Percentiles rank a stretch among this genome's conserved stretches.
Evolutionary conservation across 2,329 filamentous ascomycete genomes (phyloP).

Genomic region (Fonsecaea multimorphosa): DNA sequence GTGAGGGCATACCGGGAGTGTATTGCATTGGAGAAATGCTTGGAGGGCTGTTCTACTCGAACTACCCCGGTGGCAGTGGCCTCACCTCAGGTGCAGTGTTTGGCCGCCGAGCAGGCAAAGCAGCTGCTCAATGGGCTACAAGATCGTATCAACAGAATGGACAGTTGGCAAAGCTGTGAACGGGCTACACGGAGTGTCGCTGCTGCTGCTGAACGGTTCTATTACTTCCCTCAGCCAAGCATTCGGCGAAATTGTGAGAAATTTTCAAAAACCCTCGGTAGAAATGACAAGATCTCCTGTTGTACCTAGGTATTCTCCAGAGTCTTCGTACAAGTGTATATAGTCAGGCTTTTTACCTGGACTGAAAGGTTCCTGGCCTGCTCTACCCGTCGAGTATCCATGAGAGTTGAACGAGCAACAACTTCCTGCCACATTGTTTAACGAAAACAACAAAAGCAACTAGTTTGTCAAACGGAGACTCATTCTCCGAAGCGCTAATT

Average conservation of each 20-base stretch:
- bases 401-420: too few relatives aligned
- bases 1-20: slow-evolving; percentile 59
- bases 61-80: slow-evolving; percentile 68
- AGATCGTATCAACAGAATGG: not conserved
- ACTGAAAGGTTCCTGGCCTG: too few relatives aligned
- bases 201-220: not conserved
- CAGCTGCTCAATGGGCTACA: slow-evolving; percentile 36
- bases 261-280: not conserved
- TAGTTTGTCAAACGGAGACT: not conserved
- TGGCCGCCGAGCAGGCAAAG: slow-evolving; percentile 52
- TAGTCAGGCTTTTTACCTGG: too few relatives aligned
- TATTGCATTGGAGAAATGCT: slow-evolving; percentile 70
- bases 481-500: not conserved
- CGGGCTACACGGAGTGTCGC: not conserved
- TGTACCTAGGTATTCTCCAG: too few relatives aligned
- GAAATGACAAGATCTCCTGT: not conserved
- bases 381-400: too few relatives aligned
- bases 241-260: not conserved
- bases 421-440: not conserved
- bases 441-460: not conserved
- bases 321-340: too few relatives aligned
- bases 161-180: not conserved
- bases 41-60: slow-evolving; percentile 67
- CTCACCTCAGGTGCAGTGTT: slow-evolving; percentile 65
- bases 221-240: too few relatives aligned